Evolutionary conservation across 1,284 basidiomycete species (phyloP).

Genomic region (Ustilago lituana): DNA sequence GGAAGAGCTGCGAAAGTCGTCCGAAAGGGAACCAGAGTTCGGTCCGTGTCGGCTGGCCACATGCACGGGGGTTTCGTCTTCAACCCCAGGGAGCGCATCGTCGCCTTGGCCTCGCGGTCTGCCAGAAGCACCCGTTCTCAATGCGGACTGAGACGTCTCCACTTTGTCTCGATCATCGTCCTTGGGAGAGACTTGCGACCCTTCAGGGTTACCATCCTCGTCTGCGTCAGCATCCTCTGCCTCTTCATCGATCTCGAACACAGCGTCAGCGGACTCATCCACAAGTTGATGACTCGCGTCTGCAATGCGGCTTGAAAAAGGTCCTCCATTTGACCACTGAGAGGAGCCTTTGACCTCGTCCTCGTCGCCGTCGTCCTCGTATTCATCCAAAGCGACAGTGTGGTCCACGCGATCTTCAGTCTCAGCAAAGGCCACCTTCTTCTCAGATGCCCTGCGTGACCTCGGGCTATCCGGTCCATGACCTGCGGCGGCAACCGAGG

Average conservation of each 20-base stretch:
- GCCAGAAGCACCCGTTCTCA: slow-evolving; percentile 38
- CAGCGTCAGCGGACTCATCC: slow-evolving; percentile 47
- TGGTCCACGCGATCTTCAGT: slow-evolving; percentile 52
- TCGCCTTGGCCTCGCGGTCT: slow-evolving; percentile 33
- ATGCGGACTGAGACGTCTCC: slow-evolving; percentile 34
- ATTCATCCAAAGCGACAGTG: slow-evolving; percentile 15
- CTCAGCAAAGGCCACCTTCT: slow-evolving; percentile 62
- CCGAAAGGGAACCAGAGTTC: slow-evolving; percentile 29
- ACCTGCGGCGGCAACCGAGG: neutral
- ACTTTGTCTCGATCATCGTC: slow-evolving; percentile 29
- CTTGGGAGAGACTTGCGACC: slow-evolving; percentile 11
- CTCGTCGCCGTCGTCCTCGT: slow-evolving; percentile 41
- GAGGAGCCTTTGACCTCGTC: slow-evolving; percentile 9
- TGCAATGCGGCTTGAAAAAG: neutral
- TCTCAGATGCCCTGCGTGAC: slow-evolving; percentile 35
- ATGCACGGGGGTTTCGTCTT: slow-evolving; percentile 12
- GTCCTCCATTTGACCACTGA: slow-evolving; percentile 1
- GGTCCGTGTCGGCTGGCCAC: slow-evolving; percentile 4
- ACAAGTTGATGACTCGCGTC: slow-evolving; percentile 11
- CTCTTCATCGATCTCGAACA: slow-evolving; percentile 61
- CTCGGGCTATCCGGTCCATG: slow-evolving; percentile 13
- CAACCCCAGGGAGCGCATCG: slow-evolving; percentile 29
- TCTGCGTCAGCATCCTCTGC: slow-evolving; percentile 25
- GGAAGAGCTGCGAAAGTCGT: slow-evolving; percentile 39
- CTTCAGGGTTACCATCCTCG: slow-evolving; percentile 15